These are phyloP conservation scores for Scleroderma bovista DNA, from an alignment of 768 basidiomycete genomes.

Conservation along the genomic window DNA sequence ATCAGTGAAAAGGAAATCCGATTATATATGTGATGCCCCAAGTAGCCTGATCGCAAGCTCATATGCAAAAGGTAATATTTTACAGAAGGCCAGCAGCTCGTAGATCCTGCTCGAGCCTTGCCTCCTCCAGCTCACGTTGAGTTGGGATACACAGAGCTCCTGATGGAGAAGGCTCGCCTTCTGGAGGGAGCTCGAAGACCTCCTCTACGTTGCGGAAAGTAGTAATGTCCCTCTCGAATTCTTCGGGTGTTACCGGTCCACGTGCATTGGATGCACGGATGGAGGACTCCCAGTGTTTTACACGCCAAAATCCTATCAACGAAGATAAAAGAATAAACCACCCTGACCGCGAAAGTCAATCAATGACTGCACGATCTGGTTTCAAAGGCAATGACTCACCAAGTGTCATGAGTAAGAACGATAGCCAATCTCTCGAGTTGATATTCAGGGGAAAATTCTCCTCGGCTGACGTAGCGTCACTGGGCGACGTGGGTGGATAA, in stretches of 20 bases:
- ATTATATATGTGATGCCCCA: background rate
- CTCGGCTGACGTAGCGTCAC: slow-evolving; percentile 16
- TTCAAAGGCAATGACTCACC: slow-evolving; percentile 37
- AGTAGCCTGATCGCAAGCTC: background rate
- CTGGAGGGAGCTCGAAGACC: slow-evolving; percentile 44
- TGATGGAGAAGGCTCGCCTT: slow-evolving; percentile 19
- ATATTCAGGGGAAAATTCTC: slow-evolving; percentile 26
- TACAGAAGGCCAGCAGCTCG: slow-evolving; percentile 51
- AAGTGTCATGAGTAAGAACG: slow-evolving; percentile 87
- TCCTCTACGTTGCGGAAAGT: slow-evolving; percentile 47
- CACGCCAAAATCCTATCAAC: slow-evolving; percentile 73
- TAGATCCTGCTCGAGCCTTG: slow-evolving; percentile 44
- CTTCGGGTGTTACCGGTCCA: slow-evolving; percentile 29
- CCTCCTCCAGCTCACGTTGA: slow-evolving; percentile 35
- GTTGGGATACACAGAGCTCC: slow-evolving; percentile 18
- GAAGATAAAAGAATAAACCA: slow-evolving; percentile 92
- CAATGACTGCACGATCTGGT: background rate
- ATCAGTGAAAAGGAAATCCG: too few relatives aligned
- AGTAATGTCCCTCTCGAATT: slow-evolving; percentile 45
- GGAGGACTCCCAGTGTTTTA: slow-evolving; percentile 79
- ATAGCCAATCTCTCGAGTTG: slow-evolving; percentile 78
- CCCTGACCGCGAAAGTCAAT: slow-evolving; percentile 36
- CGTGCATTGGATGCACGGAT: slow-evolving; percentile 43
- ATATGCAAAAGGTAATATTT: background rate
- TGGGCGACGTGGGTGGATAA: slow-evolving; percentile 17